phyloP scores from a whole-genome alignment of 2,329 filamentous ascomycete species.

The Sporothrix humicola region DNA sequence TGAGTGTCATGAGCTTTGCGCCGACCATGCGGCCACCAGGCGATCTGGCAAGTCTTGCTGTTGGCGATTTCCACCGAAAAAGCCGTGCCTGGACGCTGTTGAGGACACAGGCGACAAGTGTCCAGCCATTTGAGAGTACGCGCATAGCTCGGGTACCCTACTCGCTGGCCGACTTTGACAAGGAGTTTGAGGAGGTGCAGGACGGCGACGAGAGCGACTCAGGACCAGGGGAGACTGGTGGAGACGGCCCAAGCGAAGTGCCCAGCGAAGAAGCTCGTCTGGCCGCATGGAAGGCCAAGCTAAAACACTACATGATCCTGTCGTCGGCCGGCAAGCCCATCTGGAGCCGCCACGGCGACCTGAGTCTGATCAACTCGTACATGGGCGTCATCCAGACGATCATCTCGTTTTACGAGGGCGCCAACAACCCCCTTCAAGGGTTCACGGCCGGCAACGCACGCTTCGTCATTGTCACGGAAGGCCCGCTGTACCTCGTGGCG shows the following conservation, averaged over 20 bases:
- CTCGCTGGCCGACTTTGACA: conserved; percentile 69
- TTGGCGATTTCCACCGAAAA: conserved; percentile 69
- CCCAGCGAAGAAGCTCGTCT: conserved; percentile 64
- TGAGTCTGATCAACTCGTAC: conserved; percentile 87
- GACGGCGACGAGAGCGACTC: conserved; percentile 49
- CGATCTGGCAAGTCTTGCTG: conserved; percentile 82
- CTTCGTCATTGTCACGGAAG: conserved; percentile 85
- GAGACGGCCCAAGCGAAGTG: conserved; percentile 36
- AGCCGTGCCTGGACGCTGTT: conserved; percentile 73
- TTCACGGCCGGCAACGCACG: conserved; percentile 87
- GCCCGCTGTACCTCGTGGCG: conserved; percentile 88
- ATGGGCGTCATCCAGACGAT: conserved; percentile 97
- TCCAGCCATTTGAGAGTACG: conserved; percentile 65
- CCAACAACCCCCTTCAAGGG: conserved; percentile 75
- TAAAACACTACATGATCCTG: conserved; percentile 96
- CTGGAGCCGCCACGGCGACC: conserved; percentile 91
- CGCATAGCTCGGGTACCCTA: conserved; percentile 53
- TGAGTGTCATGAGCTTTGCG: conserved; percentile 70
- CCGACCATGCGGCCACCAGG: conserved; percentile 67
- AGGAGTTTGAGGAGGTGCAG: conserved; percentile 79
- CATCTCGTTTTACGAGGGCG: conserved; percentile 91
- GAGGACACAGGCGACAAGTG: conserved; percentile 63
- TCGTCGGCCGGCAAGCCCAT: conserved; percentile 97
- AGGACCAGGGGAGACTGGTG: conserved; percentile 48
- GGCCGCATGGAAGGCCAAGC: conserved; percentile 82